Evolutionary conservation across 768 basidiomycete species (phyloP), one percentile per base, ranked within the genome.

Genomic region (Podaxis mareebaensis): DNA sequence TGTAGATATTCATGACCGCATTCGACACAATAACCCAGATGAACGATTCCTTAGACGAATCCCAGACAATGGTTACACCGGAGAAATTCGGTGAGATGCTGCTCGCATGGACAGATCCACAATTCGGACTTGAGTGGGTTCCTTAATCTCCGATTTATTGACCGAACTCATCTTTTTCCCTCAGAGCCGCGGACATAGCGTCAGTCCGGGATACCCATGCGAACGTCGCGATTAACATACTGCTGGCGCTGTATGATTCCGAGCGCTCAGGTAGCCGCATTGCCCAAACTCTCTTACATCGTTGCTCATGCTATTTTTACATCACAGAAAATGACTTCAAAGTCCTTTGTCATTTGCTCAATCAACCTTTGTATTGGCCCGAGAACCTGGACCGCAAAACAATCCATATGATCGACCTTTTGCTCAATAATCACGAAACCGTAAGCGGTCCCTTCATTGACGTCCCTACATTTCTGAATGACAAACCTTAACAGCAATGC

Each of bases 61-160:
- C 85, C 52, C 84, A 90, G 68, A 84, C 87, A 46, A 91, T 92
- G 87, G 83, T 93, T 11, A 76, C 84, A 0, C 85, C 90, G 0
- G 76, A 85, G 20, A 91, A 93, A 69, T 87, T 93, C 63, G 88
- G 86, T 0, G 77, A 88, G n/a, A 83, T 95, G 75, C 81, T 96
- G 69, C 81, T 90, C 2, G 93, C 95, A 67, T 96, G 95, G 94
- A 92, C 91, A 3, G 90, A 96, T 71, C 91, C 93, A 0, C 80
- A 92, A 69, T 82, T 84, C 39, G 81, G 85, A 70, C 69, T 78
- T 79, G 75, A 70, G 75, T 77, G 55, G 52, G 80, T 66, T 15
- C 24, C 11, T 53, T 40, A 26, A 60, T 61, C 11, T 40, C 39
- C 24, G 40, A 58, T 40, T 33, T 53, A 28, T 10, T 58, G 13